Conservation (phyloP, 164 flowering plant genomes). For the Paratinospora sagittata region DNA sequence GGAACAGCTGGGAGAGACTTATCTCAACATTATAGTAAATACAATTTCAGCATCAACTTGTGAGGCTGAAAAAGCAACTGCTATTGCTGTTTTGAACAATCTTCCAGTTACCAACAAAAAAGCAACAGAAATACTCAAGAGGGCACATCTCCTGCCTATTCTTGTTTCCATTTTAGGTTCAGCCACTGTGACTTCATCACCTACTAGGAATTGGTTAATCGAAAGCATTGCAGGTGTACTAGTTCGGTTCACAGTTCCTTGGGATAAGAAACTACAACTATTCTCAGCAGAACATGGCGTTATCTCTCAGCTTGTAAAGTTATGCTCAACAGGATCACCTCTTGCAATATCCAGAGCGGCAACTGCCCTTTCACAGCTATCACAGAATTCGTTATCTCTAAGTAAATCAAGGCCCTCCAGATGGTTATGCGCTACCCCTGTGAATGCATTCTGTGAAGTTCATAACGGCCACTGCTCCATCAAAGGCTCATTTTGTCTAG, state of each 20-base stretch:
- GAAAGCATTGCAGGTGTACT: conserved; percentile 56
- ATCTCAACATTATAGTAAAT: conserved; percentile 31
- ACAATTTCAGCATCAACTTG: conserved; percentile 39
- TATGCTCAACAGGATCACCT: conserved; percentile 47
- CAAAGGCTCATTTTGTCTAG: conserved; percentile 62
- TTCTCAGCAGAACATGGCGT: conserved; percentile 52
- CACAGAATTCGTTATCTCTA: conserved; percentile 52
- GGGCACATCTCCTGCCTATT: conserved; percentile 42
- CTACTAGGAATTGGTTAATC: conserved; percentile 17
- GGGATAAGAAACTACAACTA: conserved; percentile 60
- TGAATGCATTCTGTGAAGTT: conserved; percentile 53
- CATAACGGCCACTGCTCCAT: conserved; percentile 58
- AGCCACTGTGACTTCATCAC: conserved; percentile 14
- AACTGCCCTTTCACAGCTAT: conserved; percentile 61
- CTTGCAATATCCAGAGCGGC: conserved; percentile 58
- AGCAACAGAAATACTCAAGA: conserved; percentile 48
- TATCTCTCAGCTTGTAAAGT: conserved; percentile 57
- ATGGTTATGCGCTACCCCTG: conserved; percentile 57
- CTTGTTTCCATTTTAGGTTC: conserved; percentile 37
- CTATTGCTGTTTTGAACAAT: conserved; percentile 62
- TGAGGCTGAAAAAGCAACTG: conserved; percentile 59
- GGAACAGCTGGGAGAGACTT: conserved; percentile 46
- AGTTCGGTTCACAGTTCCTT: conserved; percentile 61
- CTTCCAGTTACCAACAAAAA: conserved; percentile 53
- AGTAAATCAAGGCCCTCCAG: conserved; percentile 37